Conservation (phyloP, 352 stramenopile genomes). For the Phytophthora boehmeriae region DNA sequence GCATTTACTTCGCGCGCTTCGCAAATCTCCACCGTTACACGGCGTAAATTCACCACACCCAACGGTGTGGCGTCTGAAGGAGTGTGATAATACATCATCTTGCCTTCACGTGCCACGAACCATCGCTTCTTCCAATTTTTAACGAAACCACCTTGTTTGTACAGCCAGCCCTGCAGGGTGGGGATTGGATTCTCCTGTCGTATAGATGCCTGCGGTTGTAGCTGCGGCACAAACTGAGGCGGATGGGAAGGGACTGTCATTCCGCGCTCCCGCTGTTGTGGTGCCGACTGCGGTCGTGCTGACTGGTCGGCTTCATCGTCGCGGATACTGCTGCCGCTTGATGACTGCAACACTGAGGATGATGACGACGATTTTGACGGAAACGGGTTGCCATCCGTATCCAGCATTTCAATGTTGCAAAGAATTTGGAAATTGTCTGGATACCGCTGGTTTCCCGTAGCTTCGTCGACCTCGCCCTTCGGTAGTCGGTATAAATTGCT, state of each 20-base stretch:
- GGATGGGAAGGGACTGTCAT: slow-evolving; percentile 33
- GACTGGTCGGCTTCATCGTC: slow-evolving; percentile 27
- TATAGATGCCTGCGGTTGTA: slow-evolving; percentile 23
- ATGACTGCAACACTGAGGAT: slow-evolving; percentile 28
- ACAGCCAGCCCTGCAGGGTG: slow-evolving; percentile 74
- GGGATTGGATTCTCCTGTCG: slow-evolving; percentile 32
- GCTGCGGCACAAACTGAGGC: slow-evolving; percentile 15
- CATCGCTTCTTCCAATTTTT: slow-evolving; percentile 88
- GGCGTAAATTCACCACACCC: slow-evolving; percentile 65
- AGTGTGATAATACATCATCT: slow-evolving; percentile 79
- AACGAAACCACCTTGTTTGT: slow-evolving; percentile 81
- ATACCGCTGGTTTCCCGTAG: slow-evolving; percentile 53
- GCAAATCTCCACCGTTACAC: slow-evolving; percentile 65
- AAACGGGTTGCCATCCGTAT: slow-evolving; percentile 30
- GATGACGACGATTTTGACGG: slow-evolving; percentile 27
- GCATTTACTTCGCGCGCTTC: slow-evolving; percentile 63
- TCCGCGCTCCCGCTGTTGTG: slow-evolving; percentile 30
- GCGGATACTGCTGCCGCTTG: slow-evolving; percentile 23
- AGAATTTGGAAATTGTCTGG: slow-evolving; percentile 63
- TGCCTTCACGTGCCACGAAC: slow-evolving; percentile 81
- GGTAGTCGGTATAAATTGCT: slow-evolving; percentile 55
- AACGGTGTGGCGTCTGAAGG: slow-evolving; percentile 70
- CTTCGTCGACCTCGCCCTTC: slow-evolving; percentile 70
- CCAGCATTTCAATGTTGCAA: slow-evolving; percentile 52
- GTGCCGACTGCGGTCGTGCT: slow-evolving; percentile 18